Evolutionary conservation across 805 yeast species (phyloP).

Genomic region (Wickerhamiella parazyma): DNA sequence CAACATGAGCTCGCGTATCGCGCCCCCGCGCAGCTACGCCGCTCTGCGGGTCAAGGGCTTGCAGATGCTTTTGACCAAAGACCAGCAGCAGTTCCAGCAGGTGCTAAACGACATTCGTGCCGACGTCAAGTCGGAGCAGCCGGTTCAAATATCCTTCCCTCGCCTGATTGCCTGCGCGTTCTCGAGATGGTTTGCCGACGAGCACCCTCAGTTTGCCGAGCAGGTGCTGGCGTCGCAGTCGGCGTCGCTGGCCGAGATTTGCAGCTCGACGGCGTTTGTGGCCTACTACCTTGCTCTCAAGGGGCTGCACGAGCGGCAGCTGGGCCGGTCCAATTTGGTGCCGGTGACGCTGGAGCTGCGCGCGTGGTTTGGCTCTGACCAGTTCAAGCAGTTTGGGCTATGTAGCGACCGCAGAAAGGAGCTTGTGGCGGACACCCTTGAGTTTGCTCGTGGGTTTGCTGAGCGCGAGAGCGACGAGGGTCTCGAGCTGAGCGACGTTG

Average conservation of each 20-base stretch:
- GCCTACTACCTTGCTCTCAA: constrained; percentile 4
- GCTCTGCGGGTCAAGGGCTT: neutral
- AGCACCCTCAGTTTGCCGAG: neutral
- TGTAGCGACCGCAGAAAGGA: constrained; percentile 36
- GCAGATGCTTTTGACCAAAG: neutral
- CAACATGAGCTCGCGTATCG: neutral
- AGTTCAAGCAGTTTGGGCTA: constrained; percentile 22
- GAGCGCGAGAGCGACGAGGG: constrained; percentile 11
- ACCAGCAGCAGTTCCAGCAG: neutral
- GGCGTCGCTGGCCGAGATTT: neutral
- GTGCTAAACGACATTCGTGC: neutral
- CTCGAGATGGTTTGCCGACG: constrained; percentile 1
- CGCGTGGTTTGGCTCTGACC: constrained; percentile 6
- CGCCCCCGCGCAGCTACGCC: constrained; percentile 1
- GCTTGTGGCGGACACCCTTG: constrained; percentile 37
- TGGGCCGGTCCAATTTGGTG: constrained; percentile 5
- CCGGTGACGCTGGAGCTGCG: constrained; percentile 2
- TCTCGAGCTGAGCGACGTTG: neutral
- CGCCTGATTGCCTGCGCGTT: constrained; percentile 2
- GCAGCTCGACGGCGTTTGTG: neutral
- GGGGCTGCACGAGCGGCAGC: neutral
- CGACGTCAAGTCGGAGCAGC: neutral
- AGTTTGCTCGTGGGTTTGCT: constrained; percentile 24
- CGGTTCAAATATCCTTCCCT: neutral
- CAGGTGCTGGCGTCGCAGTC: neutral